A percentile compares a stretch with the other conserved stretches of the same genome.
phyloP scores from a whole-genome alignment of 2,329 filamentous ascomycete genomes.

The Hymenoscyphus infarciens region DNA sequence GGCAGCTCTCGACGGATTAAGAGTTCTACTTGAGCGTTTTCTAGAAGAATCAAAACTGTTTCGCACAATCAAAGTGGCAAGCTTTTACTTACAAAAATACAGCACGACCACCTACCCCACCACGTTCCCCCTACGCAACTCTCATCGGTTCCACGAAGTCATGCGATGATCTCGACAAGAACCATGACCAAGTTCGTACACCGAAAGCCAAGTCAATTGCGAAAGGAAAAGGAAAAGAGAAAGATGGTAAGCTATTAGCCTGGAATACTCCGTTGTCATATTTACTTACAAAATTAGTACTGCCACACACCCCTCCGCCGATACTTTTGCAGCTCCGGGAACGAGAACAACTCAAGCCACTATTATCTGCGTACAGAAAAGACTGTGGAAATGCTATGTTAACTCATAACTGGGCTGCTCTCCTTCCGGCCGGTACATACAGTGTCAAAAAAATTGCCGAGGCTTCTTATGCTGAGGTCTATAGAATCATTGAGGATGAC shows the following conservation, averaged over 20 bases:
- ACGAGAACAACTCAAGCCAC: conserved; percentile 17
- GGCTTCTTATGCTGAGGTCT: conserved; percentile 64
- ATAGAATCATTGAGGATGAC: conserved; percentile 47
- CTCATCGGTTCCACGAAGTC: not conserved
- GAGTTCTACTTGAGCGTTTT: too few relatives aligned
- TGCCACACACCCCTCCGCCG: not conserved
- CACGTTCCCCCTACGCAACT: too few relatives aligned
- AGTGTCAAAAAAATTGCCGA: conserved; percentile 62
- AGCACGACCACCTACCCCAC: too few relatives aligned
- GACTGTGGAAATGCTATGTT: conserved; percentile 18
- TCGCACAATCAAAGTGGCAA: too few relatives aligned
- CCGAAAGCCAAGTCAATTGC: not conserved
- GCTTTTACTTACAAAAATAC: too few relatives aligned
- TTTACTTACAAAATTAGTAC: not conserved
- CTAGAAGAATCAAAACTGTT: too few relatives aligned
- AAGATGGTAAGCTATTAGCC: not conserved
- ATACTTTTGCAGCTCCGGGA: not conserved
- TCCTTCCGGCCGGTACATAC: conserved; percentile 49
- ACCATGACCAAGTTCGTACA: not conserved
- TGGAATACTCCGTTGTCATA: not conserved
- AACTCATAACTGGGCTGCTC: conserved; percentile 47
- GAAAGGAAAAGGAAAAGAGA: not conserved
- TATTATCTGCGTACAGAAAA: conserved; percentile 19
- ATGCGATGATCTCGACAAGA: not conserved
- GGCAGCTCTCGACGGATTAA: too few relatives aligned